Evolutionary conservation across 768 basidiomycete species (phyloP).

Genomic region (Mycena kentingensis): DNA sequence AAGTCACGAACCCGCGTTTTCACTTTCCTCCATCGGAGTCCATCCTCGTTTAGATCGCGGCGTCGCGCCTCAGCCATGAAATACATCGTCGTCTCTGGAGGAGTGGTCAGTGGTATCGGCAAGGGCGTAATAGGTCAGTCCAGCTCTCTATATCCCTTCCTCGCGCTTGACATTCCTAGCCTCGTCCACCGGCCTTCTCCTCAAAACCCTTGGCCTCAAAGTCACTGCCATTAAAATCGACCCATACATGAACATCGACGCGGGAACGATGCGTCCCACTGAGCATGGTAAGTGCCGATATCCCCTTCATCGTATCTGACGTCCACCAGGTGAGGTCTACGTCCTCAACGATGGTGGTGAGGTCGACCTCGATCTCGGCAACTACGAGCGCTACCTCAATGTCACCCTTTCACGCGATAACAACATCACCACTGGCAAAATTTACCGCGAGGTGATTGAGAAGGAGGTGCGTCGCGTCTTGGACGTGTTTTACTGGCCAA

Average conservation of each 20-base stretch:
- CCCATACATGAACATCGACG: slow-evolving; percentile 99
- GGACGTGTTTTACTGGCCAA: not conserved
- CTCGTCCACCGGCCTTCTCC: slow-evolving; percentile 91
- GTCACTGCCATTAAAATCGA: slow-evolving; percentile 99
- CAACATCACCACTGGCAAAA: slow-evolving; percentile 98
- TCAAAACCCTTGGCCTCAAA: slow-evolving; percentile 94
- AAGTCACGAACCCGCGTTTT: too few species aligned
- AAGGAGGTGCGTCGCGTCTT: slow-evolving; percentile 69
- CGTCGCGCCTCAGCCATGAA: too few species aligned
- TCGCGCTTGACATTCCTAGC: slow-evolving; percentile 49
- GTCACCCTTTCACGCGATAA: slow-evolving; percentile 93
- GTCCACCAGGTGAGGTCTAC: slow-evolving; percentile 85
- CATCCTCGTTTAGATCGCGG: too few species aligned
- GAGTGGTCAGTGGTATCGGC: slow-evolving; percentile 97
- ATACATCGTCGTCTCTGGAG: slow-evolving; percentile 94
- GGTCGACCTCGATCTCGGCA: slow-evolving; percentile 96
- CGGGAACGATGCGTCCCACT: slow-evolving; percentile 97
- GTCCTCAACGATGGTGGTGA: slow-evolving; percentile 98
- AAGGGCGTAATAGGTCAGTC: slow-evolving; percentile 96
- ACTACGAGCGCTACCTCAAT: slow-evolving; percentile 97
- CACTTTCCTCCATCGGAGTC: too few species aligned
- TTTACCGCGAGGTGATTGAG: slow-evolving; percentile 95
- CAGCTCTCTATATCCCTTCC: slow-evolving; percentile 22
- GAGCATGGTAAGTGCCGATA: slow-evolving; percentile 77
- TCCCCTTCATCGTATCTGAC: not conserved